Evolutionary conservation across 2,329 filamentous ascomycete genomes (phyloP).

Genomic region (Diaporthe humulicola): DNA sequence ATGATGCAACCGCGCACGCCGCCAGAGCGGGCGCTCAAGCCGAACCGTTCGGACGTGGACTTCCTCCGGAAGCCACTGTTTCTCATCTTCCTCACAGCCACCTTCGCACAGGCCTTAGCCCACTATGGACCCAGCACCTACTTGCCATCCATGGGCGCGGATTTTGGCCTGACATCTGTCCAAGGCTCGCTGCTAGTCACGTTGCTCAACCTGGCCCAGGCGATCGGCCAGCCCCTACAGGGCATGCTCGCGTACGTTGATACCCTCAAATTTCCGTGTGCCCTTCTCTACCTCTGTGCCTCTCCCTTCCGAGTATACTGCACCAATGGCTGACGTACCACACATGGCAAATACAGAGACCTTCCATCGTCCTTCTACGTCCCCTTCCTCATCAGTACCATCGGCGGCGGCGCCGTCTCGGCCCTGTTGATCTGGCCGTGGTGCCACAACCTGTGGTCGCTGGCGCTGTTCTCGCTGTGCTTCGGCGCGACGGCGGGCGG

Average conservation of each 20-base stretch:
- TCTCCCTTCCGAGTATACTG: background rate
- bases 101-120: background rate
- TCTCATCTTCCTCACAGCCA: slow-evolving; percentile 4
- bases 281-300: background rate
- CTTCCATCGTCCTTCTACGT: slow-evolving; percentile 11
- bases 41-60: background rate
- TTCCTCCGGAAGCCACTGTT: slow-evolving; percentile 4
- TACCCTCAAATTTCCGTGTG: background rate
- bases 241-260: slow-evolving; percentile 13
- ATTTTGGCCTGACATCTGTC: background rate
- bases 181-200: background rate
- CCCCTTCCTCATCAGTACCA: slow-evolving; percentile 11
- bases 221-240: slow-evolving; percentile 1
- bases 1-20: slow-evolving; percentile 14
- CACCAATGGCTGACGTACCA: background rate
- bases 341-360: background rate
- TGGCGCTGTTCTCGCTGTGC: slow-evolving; percentile 1
- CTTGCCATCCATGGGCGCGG: background rate
- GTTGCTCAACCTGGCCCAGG: slow-evolving; percentile 1
- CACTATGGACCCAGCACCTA: slow-evolving; percentile 14
- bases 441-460: slow-evolving; percentile 12
- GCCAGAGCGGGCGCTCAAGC: background rate
- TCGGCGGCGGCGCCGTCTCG: slow-evolving; percentile 9
- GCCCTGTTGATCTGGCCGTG: slow-evolving; percentile 1
- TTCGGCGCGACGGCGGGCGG: slow-evolving; percentile 1